Conservation (phyloP, 371 early-diverging fungal species). For the Parasitella parasitica region DNA sequence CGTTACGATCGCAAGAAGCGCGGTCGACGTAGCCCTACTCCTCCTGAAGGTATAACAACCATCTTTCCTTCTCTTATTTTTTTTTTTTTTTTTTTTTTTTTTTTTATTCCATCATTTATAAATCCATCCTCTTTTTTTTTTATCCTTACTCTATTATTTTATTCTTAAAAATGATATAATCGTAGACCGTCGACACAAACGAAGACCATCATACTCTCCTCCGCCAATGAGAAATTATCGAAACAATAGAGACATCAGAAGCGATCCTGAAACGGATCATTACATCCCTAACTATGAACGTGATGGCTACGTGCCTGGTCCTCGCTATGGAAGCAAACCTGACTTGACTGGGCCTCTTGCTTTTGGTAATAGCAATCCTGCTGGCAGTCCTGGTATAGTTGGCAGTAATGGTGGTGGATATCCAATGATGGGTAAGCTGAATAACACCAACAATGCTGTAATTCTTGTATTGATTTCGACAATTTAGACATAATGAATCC, state of each 20-base stretch:
- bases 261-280: constrained; percentile 53
- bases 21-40: constrained; percentile 43
- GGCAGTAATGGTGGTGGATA: constrained; percentile 9
- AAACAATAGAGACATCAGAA: constrained; percentile 12
- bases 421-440: constrained; percentile 34
- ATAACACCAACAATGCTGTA: too few species aligned
- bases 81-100: not conserved
- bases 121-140: not conserved
- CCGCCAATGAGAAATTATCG: constrained; percentile 24
- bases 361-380: constrained; percentile 5
- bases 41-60: constrained; percentile 46
- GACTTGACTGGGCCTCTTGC: constrained; percentile 18
- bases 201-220: constrained; percentile 56
- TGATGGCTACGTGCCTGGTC: constrained; percentile 73
- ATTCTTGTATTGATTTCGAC: not conserved
- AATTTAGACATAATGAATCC: constrained; percentile 30
- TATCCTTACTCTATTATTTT: not conserved
- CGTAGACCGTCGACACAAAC: constrained; percentile 51
- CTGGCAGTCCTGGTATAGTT: not conserved
- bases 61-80: not conserved
- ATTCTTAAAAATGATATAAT: not conserved
- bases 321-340: constrained; percentile 51
- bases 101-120: constrained; percentile 3
- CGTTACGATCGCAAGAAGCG: constrained; percentile 46
- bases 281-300: constrained; percentile 86